These are phyloP conservation scores for Pythium myriotylum DNA, from an alignment of 352 stramenopile genomes.

Conservation along the genomic window DNA sequence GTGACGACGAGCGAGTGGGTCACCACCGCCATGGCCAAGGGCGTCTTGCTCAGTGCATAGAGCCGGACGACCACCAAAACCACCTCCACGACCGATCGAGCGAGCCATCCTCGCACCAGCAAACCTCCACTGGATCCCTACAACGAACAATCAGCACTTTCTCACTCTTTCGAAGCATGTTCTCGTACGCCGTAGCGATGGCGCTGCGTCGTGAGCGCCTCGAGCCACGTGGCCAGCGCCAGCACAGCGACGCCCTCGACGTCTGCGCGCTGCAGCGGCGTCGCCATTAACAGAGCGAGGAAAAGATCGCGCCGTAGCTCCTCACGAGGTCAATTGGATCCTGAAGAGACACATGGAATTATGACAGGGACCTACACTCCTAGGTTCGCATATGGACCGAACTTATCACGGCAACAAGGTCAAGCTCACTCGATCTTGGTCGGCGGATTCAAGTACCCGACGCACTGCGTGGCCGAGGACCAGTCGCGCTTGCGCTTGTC, in stretches of 20 bases:
- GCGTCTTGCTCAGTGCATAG: slow-evolving; percentile 19
- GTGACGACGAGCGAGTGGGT: not conserved
- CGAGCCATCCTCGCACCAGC: not conserved
- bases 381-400: slow-evolving; percentile 8
- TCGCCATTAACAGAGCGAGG: not conserved
- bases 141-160: too few relatives aligned
- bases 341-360: slow-evolving; percentile 18
- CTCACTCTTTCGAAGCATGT: too few relatives aligned
- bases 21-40: slow-evolving; percentile 26
- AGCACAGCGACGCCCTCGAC: slow-evolving; percentile 14
- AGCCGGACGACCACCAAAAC: not conserved
- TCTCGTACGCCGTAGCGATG: too few relatives aligned
- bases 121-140: not conserved
- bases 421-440: too few relatives aligned
- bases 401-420: too few relatives aligned
- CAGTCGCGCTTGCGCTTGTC: slow-evolving; percentile 82
- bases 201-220: not conserved
- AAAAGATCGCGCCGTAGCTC: not conserved
- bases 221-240: slow-evolving; percentile 3
- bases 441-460: slow-evolving; percentile 53
- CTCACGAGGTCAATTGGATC: slow-evolving; percentile 2
- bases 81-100: not conserved
- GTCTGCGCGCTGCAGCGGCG: slow-evolving; percentile 17
- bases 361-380: slow-evolving; percentile 14
- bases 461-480: slow-evolving; percentile 71